Evolutionary conservation across 768 basidiomycete genomes (phyloP).

Genomic region (Russula sp.): DNA sequence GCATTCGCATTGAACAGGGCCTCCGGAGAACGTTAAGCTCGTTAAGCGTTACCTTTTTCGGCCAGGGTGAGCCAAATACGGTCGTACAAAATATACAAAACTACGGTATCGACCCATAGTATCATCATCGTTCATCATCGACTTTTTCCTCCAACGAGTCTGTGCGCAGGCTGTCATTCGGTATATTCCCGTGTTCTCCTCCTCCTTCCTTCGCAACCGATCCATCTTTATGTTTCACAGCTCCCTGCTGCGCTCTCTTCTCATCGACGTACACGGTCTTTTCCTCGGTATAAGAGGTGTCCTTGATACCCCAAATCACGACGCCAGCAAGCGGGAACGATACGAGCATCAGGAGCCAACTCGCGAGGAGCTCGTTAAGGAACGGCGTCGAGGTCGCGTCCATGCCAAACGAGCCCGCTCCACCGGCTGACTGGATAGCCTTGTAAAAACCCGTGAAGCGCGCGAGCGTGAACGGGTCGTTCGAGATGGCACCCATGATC

Average conservation of each 20-base stretch:
- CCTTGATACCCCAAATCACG: constrained; percentile 32
- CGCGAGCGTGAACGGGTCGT: constrained; percentile 40
- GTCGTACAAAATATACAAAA: too few species aligned
- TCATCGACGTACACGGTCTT: constrained; percentile 28
- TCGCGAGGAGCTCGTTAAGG: constrained; percentile 36
- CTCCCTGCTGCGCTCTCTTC: constrained; percentile 14
- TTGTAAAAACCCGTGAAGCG: constrained; percentile 41
- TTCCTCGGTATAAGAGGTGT: constrained; percentile 34
- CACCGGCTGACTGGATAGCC: constrained; percentile 32
- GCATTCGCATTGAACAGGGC: not conserved
- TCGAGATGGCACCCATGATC: constrained; percentile 38
- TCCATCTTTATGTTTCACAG: not conserved
- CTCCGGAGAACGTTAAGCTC: too few species aligned
- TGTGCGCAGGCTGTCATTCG: not conserved
- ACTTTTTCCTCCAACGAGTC: too few species aligned
- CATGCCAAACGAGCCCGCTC: constrained; percentile 39
- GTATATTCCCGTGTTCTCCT: not conserved
- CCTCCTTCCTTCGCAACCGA: not conserved
- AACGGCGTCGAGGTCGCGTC: constrained; percentile 38
- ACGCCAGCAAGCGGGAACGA: constrained; percentile 31
- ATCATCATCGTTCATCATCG: too few species aligned
- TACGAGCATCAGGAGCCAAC: constrained; percentile 31
- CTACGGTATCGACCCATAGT: too few species aligned
- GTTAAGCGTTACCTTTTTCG: too few species aligned
- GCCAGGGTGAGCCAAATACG: too few species aligned